Conservation (phyloP, 768 basidiomycete genomes). For the Macrolepiota dolichaula region DNA sequence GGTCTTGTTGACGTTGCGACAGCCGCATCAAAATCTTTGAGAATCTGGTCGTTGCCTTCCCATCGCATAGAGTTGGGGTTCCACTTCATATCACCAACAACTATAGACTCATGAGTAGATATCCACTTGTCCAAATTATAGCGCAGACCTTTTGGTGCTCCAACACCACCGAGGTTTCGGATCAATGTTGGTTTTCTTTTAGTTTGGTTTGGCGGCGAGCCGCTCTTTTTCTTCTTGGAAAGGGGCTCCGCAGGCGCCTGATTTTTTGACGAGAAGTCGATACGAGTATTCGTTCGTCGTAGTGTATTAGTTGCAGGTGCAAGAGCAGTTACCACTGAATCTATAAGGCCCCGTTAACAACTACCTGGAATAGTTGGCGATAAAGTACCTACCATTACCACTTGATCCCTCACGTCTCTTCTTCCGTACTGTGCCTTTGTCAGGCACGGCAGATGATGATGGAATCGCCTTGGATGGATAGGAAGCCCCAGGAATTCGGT, state of each 20-base stretch:
- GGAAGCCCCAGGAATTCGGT: slow-evolving; percentile 56
- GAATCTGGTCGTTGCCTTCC: slow-evolving; percentile 94
- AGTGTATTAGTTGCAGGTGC: slow-evolving; percentile 48
- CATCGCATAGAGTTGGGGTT: slow-evolving; percentile 87
- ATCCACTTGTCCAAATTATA: not conserved
- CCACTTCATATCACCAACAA: slow-evolving; percentile 97
- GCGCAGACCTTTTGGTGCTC: slow-evolving; percentile 68
- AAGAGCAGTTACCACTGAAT: slow-evolving; percentile 23
- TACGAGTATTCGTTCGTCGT: slow-evolving; percentile 50
- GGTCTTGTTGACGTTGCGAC: slow-evolving; percentile 84
- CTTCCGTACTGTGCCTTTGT: slow-evolving; percentile 54
- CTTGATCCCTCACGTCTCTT: slow-evolving; percentile 48
- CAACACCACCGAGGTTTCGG: slow-evolving; percentile 69
- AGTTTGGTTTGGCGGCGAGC: slow-evolving; percentile 38
- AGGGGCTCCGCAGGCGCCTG: slow-evolving; percentile 26
- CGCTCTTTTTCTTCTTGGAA: slow-evolving; percentile 53
- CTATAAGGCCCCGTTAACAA: slow-evolving; percentile 17
- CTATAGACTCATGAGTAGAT: slow-evolving; percentile 37
- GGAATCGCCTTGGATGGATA: slow-evolving; percentile 33
- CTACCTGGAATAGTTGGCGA: not conserved
- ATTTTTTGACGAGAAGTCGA: slow-evolving; percentile 49
- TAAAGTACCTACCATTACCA: slow-evolving; percentile 37
- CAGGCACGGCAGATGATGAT: slow-evolving; percentile 24
- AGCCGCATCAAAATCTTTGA: slow-evolving; percentile 87
- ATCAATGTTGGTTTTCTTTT: slow-evolving; percentile 84